Percentiles rank a stretch among this genome's conserved stretches.
phyloP scores from a whole-genome alignment of 176 grass and related monocot genomes.

The Paspalum notatum region DNA sequence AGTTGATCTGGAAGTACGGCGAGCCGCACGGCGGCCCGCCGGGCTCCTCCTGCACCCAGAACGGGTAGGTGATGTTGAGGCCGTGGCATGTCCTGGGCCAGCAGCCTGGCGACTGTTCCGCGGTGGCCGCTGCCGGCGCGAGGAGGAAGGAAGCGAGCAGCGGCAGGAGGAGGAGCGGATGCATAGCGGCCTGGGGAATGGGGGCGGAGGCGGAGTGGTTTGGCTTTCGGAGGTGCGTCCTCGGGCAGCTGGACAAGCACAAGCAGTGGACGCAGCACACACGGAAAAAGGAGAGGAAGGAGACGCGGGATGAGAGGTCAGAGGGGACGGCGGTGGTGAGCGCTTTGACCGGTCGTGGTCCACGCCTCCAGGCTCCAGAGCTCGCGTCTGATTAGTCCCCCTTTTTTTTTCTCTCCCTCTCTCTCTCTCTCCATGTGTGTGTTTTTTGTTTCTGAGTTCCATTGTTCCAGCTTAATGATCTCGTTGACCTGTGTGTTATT shows the following conservation, averaged over 20 bases:
- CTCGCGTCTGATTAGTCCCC: neutral
- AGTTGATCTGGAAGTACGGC: conserved; percentile 32
- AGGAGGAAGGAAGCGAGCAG: neutral
- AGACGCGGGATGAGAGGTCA: neutral
- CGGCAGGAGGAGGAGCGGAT: neutral
- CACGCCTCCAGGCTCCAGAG: neutral
- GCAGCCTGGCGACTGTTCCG: neutral
- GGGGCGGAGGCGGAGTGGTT: neutral
- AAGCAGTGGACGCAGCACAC: neutral
- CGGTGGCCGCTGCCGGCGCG: neutral
- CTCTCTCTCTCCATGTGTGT: no score
- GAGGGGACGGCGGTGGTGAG: neutral
- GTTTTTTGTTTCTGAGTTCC: no score
- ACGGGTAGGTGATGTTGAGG: conserved; percentile 32
- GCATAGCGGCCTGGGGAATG: neutral
- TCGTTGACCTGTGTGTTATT: no score
- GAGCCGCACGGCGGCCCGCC: conserved; percentile 10
- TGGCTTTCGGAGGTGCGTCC: neutral
- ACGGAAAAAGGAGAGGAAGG: neutral
- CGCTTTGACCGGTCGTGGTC: neutral
- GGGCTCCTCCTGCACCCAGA: conserved; percentile 49
- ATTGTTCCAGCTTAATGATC: neutral
- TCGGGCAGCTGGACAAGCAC: no score
- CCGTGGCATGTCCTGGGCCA: neutral
- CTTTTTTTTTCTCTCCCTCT: no score